These are phyloP conservation scores for Haberlea rhodopensis DNA, from an alignment of 257 asterid species.

Conservation along the genomic window DNA sequence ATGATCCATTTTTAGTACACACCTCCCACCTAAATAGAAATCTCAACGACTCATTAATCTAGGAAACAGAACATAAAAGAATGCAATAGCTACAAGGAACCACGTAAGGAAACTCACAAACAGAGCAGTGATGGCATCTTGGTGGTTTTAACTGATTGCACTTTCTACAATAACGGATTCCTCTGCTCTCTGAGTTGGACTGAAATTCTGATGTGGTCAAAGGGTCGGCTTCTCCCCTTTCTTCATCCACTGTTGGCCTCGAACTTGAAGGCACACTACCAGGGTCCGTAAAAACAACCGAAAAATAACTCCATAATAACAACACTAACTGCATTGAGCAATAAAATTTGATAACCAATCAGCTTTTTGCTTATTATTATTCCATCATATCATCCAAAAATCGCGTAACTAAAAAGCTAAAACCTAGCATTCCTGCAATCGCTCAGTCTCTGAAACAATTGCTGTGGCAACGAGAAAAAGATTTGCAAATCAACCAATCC, in stretches of 20 bases:
- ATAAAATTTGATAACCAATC: background rate
- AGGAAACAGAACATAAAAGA: conserved; percentile 12
- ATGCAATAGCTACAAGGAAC: conserved; percentile 7
- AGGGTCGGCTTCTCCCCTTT: conserved; percentile 52
- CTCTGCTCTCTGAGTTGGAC: conserved; percentile 33
- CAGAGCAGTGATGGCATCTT: conserved; percentile 70
- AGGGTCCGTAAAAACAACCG: conserved; percentile 67
- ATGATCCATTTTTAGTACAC: conserved; percentile 71
- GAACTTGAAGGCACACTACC: conserved; percentile 61
- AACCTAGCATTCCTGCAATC: background rate
- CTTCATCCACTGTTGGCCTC: conserved; percentile 62
- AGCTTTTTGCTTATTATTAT: background rate
- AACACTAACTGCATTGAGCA: conserved; percentile 49
- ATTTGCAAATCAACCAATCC: background rate
- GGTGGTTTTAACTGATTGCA: conserved; percentile 67
- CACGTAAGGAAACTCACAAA: conserved; percentile 48
- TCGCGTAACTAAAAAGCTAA: background rate
- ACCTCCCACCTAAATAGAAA: conserved; percentile 57
- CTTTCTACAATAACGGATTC: conserved; percentile 56
- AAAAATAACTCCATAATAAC: conserved; percentile 74
- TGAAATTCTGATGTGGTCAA: conserved; percentile 45
- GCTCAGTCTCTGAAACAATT: conserved; percentile 1
- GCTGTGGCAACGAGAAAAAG: background rate
- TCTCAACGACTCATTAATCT: conserved; percentile 22
- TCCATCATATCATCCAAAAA: conserved; percentile 8